Percentiles rank a stretch among this genome's conserved stretches.
These are phyloP conservation scores for Smallanthus sonchifolius DNA, from an alignment of 129 eudicot genomes.

Conservation along the genomic window DNA sequence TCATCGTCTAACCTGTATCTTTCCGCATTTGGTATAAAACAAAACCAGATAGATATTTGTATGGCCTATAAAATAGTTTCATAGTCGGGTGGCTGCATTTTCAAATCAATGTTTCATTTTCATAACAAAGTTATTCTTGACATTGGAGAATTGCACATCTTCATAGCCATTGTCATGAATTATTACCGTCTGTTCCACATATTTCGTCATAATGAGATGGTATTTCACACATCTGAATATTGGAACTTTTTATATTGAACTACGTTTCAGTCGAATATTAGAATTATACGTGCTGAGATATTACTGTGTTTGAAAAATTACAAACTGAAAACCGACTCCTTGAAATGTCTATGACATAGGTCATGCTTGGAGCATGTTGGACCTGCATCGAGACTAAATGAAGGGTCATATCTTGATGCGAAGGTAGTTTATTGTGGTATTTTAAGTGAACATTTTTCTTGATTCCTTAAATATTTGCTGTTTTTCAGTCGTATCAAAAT, in stretches of 20 bases:
- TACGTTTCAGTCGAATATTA: too few species aligned
- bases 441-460: constrained; percentile 2
- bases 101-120: too few species aligned
- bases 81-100: background rate
- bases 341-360: background rate
- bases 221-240: too few species aligned
- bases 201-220: too few species aligned
- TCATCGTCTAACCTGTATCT: background rate
- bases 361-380: background rate
- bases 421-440: constrained; percentile 13
- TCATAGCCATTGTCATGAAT: too few species aligned
- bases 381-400: too few species aligned
- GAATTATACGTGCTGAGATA: too few species aligned
- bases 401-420: background rate
- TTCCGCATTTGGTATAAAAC: background rate
- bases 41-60: background rate
- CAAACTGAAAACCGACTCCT: background rate
- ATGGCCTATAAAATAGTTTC: background rate
- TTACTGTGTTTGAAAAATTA: too few species aligned
- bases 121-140: too few species aligned
- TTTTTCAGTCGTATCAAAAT: constrained; percentile 19
- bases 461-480: background rate
- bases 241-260: too few species aligned
- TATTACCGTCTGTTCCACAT: too few species aligned
- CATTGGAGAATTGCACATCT: too few species aligned